Conservation (phyloP, 331 rosid species). For the Saraca asoca region DNA sequence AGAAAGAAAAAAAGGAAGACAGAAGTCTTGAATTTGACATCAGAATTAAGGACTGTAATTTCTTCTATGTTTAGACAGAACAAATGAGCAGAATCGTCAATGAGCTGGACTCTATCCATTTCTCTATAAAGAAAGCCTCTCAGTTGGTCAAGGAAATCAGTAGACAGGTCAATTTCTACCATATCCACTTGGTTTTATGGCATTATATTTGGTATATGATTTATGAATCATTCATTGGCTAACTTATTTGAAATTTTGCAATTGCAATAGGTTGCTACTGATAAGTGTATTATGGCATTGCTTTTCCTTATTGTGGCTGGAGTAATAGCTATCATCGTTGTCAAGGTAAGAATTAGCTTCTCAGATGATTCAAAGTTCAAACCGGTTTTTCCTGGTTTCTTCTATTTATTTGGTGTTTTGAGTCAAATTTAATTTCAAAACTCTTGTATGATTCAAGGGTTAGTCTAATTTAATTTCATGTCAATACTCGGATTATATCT, state of each 20-base stretch:
- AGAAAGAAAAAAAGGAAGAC: not conserved
- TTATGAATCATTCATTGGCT: constrained; percentile 6
- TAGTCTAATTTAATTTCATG: no score
- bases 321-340: constrained; percentile 79
- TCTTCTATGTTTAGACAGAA: constrained; percentile 65
- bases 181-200: constrained; percentile 38
- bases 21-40: constrained; percentile 26
- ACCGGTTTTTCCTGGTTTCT: not conserved
- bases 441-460: no score
- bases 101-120: constrained; percentile 95
- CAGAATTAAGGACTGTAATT: constrained; percentile 35
- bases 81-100: constrained; percentile 96
- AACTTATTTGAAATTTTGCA: constrained; percentile 8
- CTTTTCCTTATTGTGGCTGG: constrained; percentile 77
- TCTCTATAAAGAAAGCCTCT: constrained; percentile 87
- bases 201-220: constrained; percentile 14
- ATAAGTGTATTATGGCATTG: constrained; percentile 78
- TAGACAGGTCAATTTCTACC: constrained; percentile 84
- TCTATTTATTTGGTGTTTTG: no score
- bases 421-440: no score
- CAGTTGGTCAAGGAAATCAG: constrained; percentile 96
- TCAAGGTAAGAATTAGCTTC: constrained; percentile 46
- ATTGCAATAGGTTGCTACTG: constrained; percentile 78
- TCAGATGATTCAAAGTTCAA: not conserved
- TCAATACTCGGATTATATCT: not conserved